These are phyloP conservation scores for Coelastrella sp. DNA, from an alignment of 139 green algal genomes.

Conservation along the genomic window DNA sequence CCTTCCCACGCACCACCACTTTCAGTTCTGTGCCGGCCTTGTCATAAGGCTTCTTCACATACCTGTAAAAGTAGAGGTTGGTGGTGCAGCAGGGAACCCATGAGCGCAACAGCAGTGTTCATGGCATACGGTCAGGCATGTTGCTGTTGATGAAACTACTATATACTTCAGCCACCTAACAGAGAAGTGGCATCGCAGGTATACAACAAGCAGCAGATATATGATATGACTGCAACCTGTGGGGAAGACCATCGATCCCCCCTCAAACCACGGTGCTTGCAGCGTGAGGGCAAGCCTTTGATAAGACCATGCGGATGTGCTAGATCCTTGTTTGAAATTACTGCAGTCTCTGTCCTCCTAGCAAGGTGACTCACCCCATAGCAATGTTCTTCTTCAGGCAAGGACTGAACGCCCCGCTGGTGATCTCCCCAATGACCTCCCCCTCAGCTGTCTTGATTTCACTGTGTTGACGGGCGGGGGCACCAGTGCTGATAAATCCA, in stretches of 20 bases:
- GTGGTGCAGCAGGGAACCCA: background rate
- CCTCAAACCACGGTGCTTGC: background rate
- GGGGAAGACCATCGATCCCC: too few species aligned
- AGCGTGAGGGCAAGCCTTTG: background rate
- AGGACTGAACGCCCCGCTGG: constrained; percentile 93
- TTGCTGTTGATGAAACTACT: background rate
- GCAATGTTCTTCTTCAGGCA: constrained; percentile 98
- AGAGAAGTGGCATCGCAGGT: too few species aligned
- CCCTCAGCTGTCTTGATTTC: constrained; percentile 83
- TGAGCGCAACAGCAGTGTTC: background rate
- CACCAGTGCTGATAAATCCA: constrained; percentile 90
- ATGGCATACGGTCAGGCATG: background rate
- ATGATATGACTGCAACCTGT: background rate
- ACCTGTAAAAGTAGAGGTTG: constrained; percentile 59
- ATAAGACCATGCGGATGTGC: background rate
- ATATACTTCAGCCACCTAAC: background rate
- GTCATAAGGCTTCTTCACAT: constrained; percentile 90
- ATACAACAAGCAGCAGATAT: background rate
- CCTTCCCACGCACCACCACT: constrained; percentile 93
- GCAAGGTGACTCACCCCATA: constrained; percentile 85
- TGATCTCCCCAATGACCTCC: constrained; percentile 89
- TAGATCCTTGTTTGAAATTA: background rate
- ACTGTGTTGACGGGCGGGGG: constrained; percentile 87
- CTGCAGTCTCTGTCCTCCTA: background rate
- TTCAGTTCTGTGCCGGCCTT: constrained; percentile 97